These are phyloP conservation scores for Eucalyptus guilfoylei DNA, from an alignment of 345 rosid genomes.

Conservation along the genomic window DNA sequence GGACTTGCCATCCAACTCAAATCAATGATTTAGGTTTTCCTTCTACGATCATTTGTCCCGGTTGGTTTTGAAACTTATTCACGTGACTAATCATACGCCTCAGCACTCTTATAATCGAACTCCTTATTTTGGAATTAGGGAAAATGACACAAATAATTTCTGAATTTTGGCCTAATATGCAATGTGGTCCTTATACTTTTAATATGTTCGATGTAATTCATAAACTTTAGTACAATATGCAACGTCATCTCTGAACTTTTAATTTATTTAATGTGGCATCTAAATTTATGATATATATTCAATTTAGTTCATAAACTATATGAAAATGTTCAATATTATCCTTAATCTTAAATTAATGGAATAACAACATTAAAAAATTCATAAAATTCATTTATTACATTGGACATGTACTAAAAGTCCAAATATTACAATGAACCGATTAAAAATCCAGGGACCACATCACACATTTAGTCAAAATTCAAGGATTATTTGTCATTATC, in stretches of 20 bases:
- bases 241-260: too few relatives aligned
- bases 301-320: too few relatives aligned
- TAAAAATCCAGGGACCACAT: neutral
- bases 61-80: neutral
- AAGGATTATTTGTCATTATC: neutral
- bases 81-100: neutral
- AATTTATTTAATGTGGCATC: neutral
- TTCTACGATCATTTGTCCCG: neutral
- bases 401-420: neutral
- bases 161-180: neutral
- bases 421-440: neutral
- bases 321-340: neutral
- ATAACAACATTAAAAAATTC: neutral
- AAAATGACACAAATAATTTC: too few relatives aligned
- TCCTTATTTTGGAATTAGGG: neutral
- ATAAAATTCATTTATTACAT: too few relatives aligned
- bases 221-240: too few relatives aligned
- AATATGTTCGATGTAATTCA: too few relatives aligned
- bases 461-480: too few relatives aligned
- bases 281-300: too few relatives aligned
- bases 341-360: neutral
- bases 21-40: neutral
- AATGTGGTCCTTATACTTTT: too few relatives aligned
- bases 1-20: neutral
- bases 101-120: neutral